Conservation (phyloP, 2,329 filamentous ascomycete species). For the Macrophomina phaseolina region DNA sequence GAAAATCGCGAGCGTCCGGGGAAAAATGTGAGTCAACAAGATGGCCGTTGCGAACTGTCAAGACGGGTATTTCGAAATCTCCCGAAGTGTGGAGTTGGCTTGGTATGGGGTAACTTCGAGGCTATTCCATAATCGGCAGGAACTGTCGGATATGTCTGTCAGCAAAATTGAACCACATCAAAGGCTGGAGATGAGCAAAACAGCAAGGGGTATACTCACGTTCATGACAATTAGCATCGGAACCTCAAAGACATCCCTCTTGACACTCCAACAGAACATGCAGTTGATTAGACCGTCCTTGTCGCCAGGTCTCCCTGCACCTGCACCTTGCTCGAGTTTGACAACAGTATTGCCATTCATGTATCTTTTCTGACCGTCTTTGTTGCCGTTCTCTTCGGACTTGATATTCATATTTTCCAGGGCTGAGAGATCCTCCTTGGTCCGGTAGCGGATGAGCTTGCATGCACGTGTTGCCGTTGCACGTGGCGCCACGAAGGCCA, state of each 20-base stretch:
- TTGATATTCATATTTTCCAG: slow-evolving; percentile 34
- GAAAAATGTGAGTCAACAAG: slow-evolving; percentile 15
- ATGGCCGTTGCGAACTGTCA: background rate
- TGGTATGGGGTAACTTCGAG: slow-evolving; percentile 1
- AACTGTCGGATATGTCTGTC: slow-evolving; percentile 18
- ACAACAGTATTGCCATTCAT: slow-evolving; percentile 21
- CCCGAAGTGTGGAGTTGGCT: slow-evolving; percentile 16
- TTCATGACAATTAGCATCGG: slow-evolving; percentile 99
- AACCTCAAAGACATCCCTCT: slow-evolving; percentile 96
- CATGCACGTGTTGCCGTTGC: slow-evolving; percentile 84
- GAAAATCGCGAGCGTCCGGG: slow-evolving; percentile 14
- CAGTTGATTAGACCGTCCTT: slow-evolving; percentile 92
- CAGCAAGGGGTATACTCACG: slow-evolving; percentile 65
- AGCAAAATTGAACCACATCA: slow-evolving; percentile 2
- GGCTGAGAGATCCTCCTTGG: slow-evolving; percentile 50
- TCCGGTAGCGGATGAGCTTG: slow-evolving; percentile 83
- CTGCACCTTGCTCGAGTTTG: slow-evolving; percentile 54
- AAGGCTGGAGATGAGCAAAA: background rate
- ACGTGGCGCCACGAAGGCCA: slow-evolving; percentile 89
- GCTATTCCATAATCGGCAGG: slow-evolving; percentile 23
- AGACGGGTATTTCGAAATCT: slow-evolving; percentile 7
- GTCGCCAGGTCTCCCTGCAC: slow-evolving; percentile 78
- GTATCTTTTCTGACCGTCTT: slow-evolving; percentile 18
- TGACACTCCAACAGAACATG: slow-evolving; percentile 96
- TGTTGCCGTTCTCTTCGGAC: slow-evolving; percentile 25